Base-by-base conservation (phyloP, 768 basidiomycete species). In the Russula lepida region DNA sequence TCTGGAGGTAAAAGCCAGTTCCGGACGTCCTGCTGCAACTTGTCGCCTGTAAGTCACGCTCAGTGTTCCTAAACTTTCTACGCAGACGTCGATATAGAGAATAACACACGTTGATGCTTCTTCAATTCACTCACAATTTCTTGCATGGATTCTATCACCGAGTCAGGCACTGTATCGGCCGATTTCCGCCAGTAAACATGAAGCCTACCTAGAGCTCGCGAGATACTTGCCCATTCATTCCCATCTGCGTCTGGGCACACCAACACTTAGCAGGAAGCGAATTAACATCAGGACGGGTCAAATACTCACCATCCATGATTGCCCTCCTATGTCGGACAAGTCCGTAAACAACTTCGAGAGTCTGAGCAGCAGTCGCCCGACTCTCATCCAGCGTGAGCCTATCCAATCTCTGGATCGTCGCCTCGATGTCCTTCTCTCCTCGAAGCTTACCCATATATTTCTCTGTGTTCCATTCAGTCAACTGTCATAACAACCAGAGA, bases 1-100 rank as follows among this genome's bases (percentile, higher is more conserved):
- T 60, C 53, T 28, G 59, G 59, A 4, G 59, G 53, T 13, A 27
- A 28, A 28, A 60, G 53, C 59, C 59, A 60, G 4, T 19, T 15
- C 15, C 28, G 46, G 6, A 47, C 21, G 9, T 54, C 33, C 6
- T 11, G 17, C 33, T 37, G 44, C 35, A 60, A 21, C 8, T 37
- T 32, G 8, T 59, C 33, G 30, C 51, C 58, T 59, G 17, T 15
- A 2, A 23, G 30, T 4, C 6, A 12, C 3, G 13, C 15, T 60
- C 27, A 60, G 59, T 21, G 3, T n/a, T n/a, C 25, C 19, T 2
- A 5, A 0, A 13, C 0, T 2, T 8, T 11, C 35, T 17, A 23
- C 12, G 15, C 5, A 0, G 17, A 19, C 4, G 44, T 19, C 3
- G 15, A n/a, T 0, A 35, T 12, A 27, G 17, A 2, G 15, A 15